These are phyloP conservation scores for Fusarium palustre DNA, from an alignment of 2,329 filamentous ascomycete genomes.

Conservation along the genomic window DNA sequence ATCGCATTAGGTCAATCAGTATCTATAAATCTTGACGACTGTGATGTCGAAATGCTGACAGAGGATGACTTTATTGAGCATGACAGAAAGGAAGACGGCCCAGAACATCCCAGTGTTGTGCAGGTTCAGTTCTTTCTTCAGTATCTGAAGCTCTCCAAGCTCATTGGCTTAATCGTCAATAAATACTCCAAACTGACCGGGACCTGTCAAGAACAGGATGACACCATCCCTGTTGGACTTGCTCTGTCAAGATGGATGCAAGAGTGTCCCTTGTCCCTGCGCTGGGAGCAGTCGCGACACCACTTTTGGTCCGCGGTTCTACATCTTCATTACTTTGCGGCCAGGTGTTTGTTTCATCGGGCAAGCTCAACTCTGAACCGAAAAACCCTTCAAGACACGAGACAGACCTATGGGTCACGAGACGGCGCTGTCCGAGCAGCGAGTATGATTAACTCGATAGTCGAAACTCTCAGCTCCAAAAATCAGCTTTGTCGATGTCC, in stretches of 20 bases:
- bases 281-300: constrained; percentile 89
- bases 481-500: constrained; percentile 90
- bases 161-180: constrained; percentile 95
- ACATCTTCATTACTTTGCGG: constrained; percentile 97
- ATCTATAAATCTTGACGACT: constrained; percentile 96
- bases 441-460: constrained; percentile 95
- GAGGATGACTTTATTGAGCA: constrained; percentile 98
- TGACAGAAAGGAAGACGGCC: constrained; percentile 78
- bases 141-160: constrained; percentile 97
- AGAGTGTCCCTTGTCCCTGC: constrained; percentile 92
- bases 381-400: constrained; percentile 76
- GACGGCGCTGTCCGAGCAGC: constrained; percentile 97
- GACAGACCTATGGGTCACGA: constrained; percentile 83
- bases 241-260: constrained; percentile 97
- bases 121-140: constrained; percentile 98
- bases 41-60: constrained; percentile 95
- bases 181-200: constrained; percentile 89
- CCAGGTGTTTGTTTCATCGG: constrained; percentile 89
- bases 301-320: constrained; percentile 96
- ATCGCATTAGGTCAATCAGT: constrained; percentile 96
- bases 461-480: constrained; percentile 86
- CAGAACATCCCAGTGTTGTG: constrained; percentile 82
- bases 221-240: constrained; percentile 68
- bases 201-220: constrained; percentile 94
- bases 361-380: constrained; percentile 67